Evolutionary conservation across 164 flowering plant genomes (phyloP).

Genomic region (Berberis vulgaris): DNA sequence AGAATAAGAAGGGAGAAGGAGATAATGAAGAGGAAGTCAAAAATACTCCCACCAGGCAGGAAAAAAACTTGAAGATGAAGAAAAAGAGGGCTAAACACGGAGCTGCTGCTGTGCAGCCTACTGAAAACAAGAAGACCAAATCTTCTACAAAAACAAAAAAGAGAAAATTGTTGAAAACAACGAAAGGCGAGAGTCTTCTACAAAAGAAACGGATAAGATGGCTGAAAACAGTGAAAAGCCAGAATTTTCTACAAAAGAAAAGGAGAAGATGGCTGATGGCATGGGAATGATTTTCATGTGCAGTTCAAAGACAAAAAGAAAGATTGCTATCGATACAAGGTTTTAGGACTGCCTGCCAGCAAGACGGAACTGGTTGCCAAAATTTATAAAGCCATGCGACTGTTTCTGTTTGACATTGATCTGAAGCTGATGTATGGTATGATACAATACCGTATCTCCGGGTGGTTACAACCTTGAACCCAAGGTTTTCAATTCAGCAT

Average conservation of each 20-base stretch:
- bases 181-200: conserved; percentile 21
- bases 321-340: conserved; percentile 44
- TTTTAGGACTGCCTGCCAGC: conserved; percentile 47
- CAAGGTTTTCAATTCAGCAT: conserved; percentile 47
- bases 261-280: conserved; percentile 17
- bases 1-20: conserved; percentile 5
- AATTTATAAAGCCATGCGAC: conserved; percentile 42
- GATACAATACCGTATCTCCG: conserved; percentile 44
- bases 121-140: too few species aligned
- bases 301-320: conserved; percentile 43
- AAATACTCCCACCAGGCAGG: neutral
- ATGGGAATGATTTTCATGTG: conserved; percentile 63
- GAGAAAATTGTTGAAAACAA: conserved; percentile 7
- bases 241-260: neutral
- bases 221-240: too few species aligned
- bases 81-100: neutral
- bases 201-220: too few species aligned
- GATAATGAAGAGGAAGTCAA: conserved; percentile 9
- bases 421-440: conserved; percentile 50
- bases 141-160: too few species aligned
- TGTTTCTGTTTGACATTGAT: conserved; percentile 52
- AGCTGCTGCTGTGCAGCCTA: conserved; percentile 1
- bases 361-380: conserved; percentile 38
- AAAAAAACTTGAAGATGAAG: conserved; percentile 8
- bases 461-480: conserved; percentile 54